Evolutionary conservation across 2,329 filamentous ascomycete species (phyloP), one percentile per base, ranked within the genome.

Genomic region (Alternaria infectoria): DNA sequence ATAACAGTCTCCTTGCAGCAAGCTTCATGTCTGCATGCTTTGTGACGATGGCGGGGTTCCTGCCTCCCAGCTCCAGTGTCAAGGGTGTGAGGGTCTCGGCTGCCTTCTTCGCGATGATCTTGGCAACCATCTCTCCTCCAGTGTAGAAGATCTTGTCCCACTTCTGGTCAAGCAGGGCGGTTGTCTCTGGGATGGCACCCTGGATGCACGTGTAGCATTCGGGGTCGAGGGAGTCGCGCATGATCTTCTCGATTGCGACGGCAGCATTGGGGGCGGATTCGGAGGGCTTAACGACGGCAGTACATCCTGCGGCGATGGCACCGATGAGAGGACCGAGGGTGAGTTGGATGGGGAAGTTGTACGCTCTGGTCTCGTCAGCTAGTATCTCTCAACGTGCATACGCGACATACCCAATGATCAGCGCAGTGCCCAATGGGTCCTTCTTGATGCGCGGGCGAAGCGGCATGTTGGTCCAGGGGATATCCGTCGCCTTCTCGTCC

Each of bases 141-240:
- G 96, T 99, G 83, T 97, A 99, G 84, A 96, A 94, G 75, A 99
- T 96, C 87, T 97, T 98, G 83, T 96, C 94, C 91, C 94, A 99
- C 80, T 95, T 95, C 83, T 93, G 88, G 61, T 95, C 89, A 32
- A 99, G 86, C 47, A 98, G 83, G 12, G 89, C 89, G 49, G 91
- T 93, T 5, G 91, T 93, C 84, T 97, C 93, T 12, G 90, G 86
- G 19, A 97, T 82, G 26, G 84, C 89, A 64, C 96, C 96, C 78
- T 97, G 96, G 69, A 97, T 85, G 62, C 93, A 87, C 36, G 85
- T 83, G 81, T 93, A 97, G 71, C 89, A 90, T 15, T 88, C 87
- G 2, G 89, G 87, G 77, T 98, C 96, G 57, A 99, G 89, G 43
- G 87, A 87, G 44, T 88, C 86, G 75, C 91, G 87, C 52, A 97